Evolutionary conservation across 768 basidiomycete genomes (phyloP), one percentile per base, ranked within the genome.

Genomic region (Fomitopsis serialis): DNA sequence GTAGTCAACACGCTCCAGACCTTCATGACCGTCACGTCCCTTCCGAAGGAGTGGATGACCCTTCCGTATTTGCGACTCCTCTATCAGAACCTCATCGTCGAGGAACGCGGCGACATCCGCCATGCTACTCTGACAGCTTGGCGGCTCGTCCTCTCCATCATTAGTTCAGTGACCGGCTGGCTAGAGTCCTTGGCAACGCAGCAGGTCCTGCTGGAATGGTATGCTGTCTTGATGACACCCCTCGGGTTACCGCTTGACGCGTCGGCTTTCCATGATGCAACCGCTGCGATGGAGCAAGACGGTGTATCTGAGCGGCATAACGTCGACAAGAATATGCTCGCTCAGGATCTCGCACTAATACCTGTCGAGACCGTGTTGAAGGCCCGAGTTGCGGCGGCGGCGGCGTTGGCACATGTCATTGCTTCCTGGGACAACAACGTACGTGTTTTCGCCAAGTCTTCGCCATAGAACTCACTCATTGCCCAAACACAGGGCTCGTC

Each of bases 251-350:
- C 88, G 2, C 77, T 98, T 58, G 85, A 95, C 56, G 63, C 80
- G 0, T 69, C 81, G 0, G 72, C 76, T 15, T 93, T 98, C 64
- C 85, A 87, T 67, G 76, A 77, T 44, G 81, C 86, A 2, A 72
- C 76, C 2, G 67, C 79, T n/a, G 64, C 75, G 1, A 69, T 72
- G 15, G 74, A 79, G 51, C 68, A 69, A 6, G 72, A 75, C 22
- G 68, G 71, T 2, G 72, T 76, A 0, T 53, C 68, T 7, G 87
- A 92, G 66, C 79, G 84, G 44, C 92, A 98, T 66, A 94, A 97
- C 61, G 92, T 98, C 29, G 97, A 99, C 73, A 98, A 93, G 75
- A 89, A 88, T 54, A 93, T 98, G 85, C 75, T 98, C 22, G 76
- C 80, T 4, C 95, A 98, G 64, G 97, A 99, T 66, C 72, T 93